These are phyloP conservation scores for Erysimum cheiri DNA, from an alignment of 441 rosid genomes.

Conservation along the genomic window DNA sequence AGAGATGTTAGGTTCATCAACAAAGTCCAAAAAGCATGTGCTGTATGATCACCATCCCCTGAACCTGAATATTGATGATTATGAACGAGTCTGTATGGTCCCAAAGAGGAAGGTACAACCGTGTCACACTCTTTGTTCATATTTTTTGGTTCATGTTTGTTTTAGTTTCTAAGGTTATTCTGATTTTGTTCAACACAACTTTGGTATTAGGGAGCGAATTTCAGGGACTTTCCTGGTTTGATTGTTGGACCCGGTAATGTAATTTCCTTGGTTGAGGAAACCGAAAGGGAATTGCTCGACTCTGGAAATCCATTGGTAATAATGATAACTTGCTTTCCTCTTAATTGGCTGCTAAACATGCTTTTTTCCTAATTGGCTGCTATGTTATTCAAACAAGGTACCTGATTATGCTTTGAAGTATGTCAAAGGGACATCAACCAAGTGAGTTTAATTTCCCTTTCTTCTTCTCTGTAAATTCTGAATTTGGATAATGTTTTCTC, in stretches of 20 bases:
- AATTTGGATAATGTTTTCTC: background rate
- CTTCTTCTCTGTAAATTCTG: background rate
- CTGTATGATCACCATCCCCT: conserved; percentile 72
- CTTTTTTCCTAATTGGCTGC: background rate
- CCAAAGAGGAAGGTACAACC: conserved; percentile 70
- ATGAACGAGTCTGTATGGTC: conserved; percentile 61
- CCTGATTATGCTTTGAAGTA: conserved; percentile 72
- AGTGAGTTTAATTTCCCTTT: conserved; percentile 49
- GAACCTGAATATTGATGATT: conserved; percentile 57
- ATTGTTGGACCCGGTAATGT: conserved; percentile 52
- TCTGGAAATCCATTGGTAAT: conserved; percentile 70
- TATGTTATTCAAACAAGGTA: conserved; percentile 53
- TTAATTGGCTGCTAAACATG: background rate
- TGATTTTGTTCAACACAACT: background rate
- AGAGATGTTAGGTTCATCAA: conserved; percentile 47
- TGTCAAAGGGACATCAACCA: conserved; percentile 55
- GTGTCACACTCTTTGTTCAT: background rate
- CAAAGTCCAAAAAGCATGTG: conserved; percentile 20
- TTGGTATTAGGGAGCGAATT: conserved; percentile 64
- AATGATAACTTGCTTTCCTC: background rate
- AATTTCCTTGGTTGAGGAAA: conserved; percentile 63
- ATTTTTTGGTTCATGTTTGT: background rate
- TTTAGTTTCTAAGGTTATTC: conserved; percentile 8
- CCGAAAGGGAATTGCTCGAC: conserved; percentile 49
- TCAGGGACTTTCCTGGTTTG: conserved; percentile 81